These are phyloP conservation scores for Acer campestre DNA, from an alignment of 345 rosid species.

Conservation along the genomic window DNA sequence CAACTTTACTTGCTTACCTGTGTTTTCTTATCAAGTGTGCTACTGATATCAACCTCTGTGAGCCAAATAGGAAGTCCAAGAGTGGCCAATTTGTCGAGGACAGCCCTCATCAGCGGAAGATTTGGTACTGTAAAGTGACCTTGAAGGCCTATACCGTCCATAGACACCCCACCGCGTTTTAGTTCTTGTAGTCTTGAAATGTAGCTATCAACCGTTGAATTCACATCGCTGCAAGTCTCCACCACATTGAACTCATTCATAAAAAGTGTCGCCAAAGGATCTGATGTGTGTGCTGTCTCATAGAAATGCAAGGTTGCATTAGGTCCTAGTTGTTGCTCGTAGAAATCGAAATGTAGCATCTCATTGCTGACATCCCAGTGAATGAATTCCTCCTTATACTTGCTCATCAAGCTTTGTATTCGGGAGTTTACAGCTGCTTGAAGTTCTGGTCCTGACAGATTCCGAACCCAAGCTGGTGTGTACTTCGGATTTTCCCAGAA, in stretches of 20 bases:
- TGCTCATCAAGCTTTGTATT: slow-evolving; percentile 71
- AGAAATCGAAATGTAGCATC: slow-evolving; percentile 86
- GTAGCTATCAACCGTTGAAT: slow-evolving; percentile 67
- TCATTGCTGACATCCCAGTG: slow-evolving; percentile 94
- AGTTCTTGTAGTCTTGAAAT: slow-evolving; percentile 61
- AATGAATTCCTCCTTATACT: slow-evolving; percentile 72
- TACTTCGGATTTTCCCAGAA: slow-evolving; percentile 91
- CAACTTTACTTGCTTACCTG: slow-evolving; percentile 42
- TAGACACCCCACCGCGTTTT: slow-evolving; percentile 42
- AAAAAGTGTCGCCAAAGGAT: slow-evolving; percentile 71
- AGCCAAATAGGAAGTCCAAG: slow-evolving; percentile 84
- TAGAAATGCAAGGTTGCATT: slow-evolving; percentile 65
- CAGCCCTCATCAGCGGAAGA: slow-evolving; percentile 68
- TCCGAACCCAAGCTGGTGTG: slow-evolving; percentile 65
- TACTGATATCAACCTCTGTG: slow-evolving; percentile 78
- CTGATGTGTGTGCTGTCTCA: slow-evolving; percentile 55
- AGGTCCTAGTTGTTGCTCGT: slow-evolving; percentile 63
- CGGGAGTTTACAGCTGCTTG: slow-evolving; percentile 55
- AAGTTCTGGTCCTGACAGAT: slow-evolving; percentile 44
- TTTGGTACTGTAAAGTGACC: slow-evolving; percentile 74
- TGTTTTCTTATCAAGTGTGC: slow-evolving; percentile 36
- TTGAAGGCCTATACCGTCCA: slow-evolving; percentile 81
- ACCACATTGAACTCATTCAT: slow-evolving; percentile 83
- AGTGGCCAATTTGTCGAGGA: slow-evolving; percentile 69
- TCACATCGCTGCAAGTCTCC: slow-evolving; percentile 73